These are phyloP conservation scores for Trametes maxima DNA, from an alignment of 768 basidiomycete genomes.

Conservation along the genomic window DNA sequence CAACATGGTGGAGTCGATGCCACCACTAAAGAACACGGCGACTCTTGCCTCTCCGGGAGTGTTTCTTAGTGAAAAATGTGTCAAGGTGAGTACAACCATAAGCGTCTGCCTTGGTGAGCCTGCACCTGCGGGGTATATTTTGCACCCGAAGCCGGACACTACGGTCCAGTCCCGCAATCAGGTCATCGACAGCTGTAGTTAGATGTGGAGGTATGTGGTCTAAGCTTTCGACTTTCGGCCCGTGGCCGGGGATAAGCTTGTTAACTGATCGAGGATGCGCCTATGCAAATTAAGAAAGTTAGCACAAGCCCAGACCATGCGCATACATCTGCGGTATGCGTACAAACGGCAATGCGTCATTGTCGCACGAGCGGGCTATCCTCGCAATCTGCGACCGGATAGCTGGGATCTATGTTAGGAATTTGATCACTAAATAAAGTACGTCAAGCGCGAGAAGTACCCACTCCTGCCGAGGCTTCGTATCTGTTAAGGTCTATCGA, in stretches of 20 bases:
- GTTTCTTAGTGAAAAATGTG: slow-evolving; percentile 19
- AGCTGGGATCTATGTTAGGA: not conserved
- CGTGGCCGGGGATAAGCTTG: slow-evolving; percentile 44
- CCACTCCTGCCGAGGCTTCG: slow-evolving; percentile 30
- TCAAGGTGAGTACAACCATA: no score
- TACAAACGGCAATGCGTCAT: slow-evolving; percentile 2
- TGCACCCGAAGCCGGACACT: slow-evolving; percentile 71
- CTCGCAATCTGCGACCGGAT: not conserved
- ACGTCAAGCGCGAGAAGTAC: not conserved
- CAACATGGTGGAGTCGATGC: slow-evolving; percentile 88
- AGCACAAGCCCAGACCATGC: not conserved
- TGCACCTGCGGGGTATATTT: slow-evolving; percentile 60
- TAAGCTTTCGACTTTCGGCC: slow-evolving; percentile 40
- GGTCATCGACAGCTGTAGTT: slow-evolving; percentile 45
- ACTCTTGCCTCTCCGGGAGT: slow-evolving; percentile 53
- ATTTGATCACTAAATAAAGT: no score
- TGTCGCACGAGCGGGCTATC: not conserved
- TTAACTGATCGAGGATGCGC: slow-evolving; percentile 50
- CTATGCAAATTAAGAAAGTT: slow-evolving; percentile 34
- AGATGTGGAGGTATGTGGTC: slow-evolving; percentile 49
- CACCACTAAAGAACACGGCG: slow-evolving; percentile 92
- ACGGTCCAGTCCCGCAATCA: slow-evolving; percentile 57
- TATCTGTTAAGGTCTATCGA: slow-evolving; percentile 48
- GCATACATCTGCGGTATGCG: not conserved
- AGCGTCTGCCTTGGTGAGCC: slow-evolving; percentile 15